Evolutionary conservation across 805 yeast genomes (phyloP).

Genomic region (Suhomyces sp.): DNA sequence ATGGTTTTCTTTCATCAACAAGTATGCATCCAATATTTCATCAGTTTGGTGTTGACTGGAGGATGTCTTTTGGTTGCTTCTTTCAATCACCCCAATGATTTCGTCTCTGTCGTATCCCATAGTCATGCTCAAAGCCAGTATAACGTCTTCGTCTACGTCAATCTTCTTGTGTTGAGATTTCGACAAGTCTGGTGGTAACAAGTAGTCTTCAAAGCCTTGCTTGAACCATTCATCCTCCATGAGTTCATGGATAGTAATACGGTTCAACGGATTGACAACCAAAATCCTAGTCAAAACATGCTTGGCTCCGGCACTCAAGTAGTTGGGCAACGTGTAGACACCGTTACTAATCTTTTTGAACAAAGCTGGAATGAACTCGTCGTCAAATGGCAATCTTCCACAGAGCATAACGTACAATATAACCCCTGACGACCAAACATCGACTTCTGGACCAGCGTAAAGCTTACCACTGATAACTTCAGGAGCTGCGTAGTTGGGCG

Average conservation of each 20-base stretch:
- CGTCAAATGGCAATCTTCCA: slow-evolving; percentile 30
- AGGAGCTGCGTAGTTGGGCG: slow-evolving; percentile 32
- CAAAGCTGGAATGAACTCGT: slow-evolving; percentile 29
- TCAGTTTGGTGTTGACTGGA: slow-evolving; percentile 41
- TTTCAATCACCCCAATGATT: slow-evolving; percentile 21
- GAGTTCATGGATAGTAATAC: slow-evolving; percentile 30
- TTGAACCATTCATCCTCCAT: slow-evolving; percentile 34
- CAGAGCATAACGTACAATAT: slow-evolving; percentile 30
- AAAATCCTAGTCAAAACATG: slow-evolving; percentile 27
- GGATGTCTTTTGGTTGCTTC: slow-evolving; percentile 17
- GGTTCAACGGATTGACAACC: slow-evolving; percentile 29
- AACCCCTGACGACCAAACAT: slow-evolving; percentile 30
- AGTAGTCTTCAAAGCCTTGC: slow-evolving; percentile 26
- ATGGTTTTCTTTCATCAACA: slow-evolving; percentile 76
- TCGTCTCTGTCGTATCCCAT: slow-evolving; percentile 32
- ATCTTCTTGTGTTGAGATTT: slow-evolving; percentile 24
- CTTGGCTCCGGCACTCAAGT: slow-evolving; percentile 28
- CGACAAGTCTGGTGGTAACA: slow-evolving; percentile 27
- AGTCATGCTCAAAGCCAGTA: slow-evolving; percentile 25
- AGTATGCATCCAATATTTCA: slow-evolving; percentile 84
- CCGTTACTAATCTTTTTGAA: slow-evolving; percentile 30
- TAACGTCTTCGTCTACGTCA: slow-evolving; percentile 27
- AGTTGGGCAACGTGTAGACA: slow-evolving; percentile 32
- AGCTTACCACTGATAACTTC: slow-evolving; percentile 31
- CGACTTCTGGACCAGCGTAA: slow-evolving; percentile 32